These are phyloP conservation scores for Trametes gibbosa DNA, from an alignment of 768 basidiomycete species.

Conservation along the genomic window DNA sequence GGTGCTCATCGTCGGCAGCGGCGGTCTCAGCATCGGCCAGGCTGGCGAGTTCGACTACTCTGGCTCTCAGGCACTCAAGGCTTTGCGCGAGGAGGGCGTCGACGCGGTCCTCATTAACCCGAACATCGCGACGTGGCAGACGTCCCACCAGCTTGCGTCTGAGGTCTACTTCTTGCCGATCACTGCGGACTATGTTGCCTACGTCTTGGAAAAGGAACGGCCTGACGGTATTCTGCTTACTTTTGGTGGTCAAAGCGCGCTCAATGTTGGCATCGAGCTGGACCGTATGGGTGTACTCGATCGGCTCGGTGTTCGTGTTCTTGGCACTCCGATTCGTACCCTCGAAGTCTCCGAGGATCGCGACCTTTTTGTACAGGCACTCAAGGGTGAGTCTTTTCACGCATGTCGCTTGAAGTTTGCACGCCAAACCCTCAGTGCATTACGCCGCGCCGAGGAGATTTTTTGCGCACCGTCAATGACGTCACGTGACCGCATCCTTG, in stretches of 20 bases:
- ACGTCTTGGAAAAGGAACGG: conserved; percentile 96
- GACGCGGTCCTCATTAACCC: conserved; percentile 96
- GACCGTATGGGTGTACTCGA: conserved; percentile 97
- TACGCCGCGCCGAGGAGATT: neutral
- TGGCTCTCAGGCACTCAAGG: conserved; percentile 97
- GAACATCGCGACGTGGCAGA: conserved; percentile 99
- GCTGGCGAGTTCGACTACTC: conserved; percentile 99
- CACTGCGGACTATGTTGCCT: conserved; percentile 96
- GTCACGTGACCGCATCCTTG: neutral
- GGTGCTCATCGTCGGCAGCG: conserved; percentile 94
- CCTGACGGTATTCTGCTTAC: conserved; percentile 97
- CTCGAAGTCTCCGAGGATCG: conserved; percentile 97
- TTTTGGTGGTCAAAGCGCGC: conserved; percentile 96
- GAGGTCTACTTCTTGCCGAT: conserved; percentile 98
- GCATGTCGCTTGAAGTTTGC: neutral
- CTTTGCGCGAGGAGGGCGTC: conserved; percentile 92
- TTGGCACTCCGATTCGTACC: conserved; percentile 93
- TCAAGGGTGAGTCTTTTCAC: conserved; percentile 67
- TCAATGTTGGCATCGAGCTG: conserved; percentile 96
- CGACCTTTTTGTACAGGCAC: conserved; percentile 91
- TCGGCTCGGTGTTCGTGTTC: conserved; percentile 85
- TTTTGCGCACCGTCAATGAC: neutral
- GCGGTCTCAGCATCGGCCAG: conserved; percentile 95
- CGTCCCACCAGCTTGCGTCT: conserved; percentile 93
- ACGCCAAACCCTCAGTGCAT: neutral